Conservation (phyloP, 1,284 basidiomycete species). For the Rhodotorula sp. region DNA sequence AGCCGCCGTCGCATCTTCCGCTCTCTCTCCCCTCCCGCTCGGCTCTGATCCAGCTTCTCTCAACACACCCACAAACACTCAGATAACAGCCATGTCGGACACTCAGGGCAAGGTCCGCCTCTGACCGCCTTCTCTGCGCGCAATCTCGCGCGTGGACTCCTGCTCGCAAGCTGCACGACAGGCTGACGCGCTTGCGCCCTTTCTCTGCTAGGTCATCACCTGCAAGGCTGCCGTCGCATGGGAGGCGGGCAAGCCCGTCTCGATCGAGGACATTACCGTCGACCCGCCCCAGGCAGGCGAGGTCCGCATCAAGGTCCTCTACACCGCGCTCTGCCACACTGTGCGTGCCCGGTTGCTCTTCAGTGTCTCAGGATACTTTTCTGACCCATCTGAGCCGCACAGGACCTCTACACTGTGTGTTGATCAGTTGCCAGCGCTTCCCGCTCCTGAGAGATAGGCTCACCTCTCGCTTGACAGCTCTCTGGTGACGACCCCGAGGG, state of each 20-base stretch:
- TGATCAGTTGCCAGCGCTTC: background rate
- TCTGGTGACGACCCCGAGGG: conserved; percentile 97
- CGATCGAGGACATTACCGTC: conserved; percentile 89
- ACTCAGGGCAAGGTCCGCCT: conserved; percentile 47
- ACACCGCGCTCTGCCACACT: conserved; percentile 96
- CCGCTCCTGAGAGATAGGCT: background rate
- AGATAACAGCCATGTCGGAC: conserved; percentile 39
- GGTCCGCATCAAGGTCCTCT: conserved; percentile 88
- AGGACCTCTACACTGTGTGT: conserved; percentile 42
- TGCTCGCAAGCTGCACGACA: background rate
- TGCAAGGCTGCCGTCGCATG: conserved; percentile 92
- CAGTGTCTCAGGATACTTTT: background rate
- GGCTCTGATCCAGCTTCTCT: background rate
- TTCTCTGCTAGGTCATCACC: conserved; percentile 62
- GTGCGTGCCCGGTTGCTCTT: conserved; percentile 44
- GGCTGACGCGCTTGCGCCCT: background rate
- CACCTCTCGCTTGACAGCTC: conserved; percentile 53
- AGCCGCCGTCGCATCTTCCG: background rate
- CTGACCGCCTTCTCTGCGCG: background rate
- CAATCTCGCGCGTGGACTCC: background rate
- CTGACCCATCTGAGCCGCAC: background rate
- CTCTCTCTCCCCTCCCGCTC: background rate
- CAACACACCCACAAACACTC: too few species aligned
- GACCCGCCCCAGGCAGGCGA: conserved; percentile 86
- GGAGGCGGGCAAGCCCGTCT: conserved; percentile 78